phyloP scores from a whole-genome alignment of 345 rosid species.

The Euphorbia pulcherrima region DNA sequence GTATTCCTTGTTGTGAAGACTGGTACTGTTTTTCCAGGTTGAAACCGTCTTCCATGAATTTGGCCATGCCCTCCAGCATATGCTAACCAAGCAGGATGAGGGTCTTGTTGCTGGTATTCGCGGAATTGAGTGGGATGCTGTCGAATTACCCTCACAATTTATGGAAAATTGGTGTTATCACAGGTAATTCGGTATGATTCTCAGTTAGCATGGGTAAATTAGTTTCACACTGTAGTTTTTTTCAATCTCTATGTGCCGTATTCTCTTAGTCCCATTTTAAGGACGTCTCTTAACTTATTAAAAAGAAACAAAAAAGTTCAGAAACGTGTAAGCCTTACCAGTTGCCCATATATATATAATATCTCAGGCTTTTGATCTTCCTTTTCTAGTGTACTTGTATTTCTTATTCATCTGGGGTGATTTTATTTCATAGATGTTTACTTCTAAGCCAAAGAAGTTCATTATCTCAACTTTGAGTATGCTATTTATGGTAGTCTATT shows the following conservation, averaged over 20 bases:
- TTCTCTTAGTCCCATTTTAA: background rate
- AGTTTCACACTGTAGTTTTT: constrained; percentile 1
- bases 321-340: background rate
- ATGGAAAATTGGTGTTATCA: constrained; percentile 99
- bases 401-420: background rate
- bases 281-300: background rate
- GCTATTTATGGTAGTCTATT: background rate
- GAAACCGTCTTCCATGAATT: constrained; percentile 96
- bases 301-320: background rate
- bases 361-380: background rate
- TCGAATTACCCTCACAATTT: constrained; percentile 90
- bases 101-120: constrained; percentile 87
- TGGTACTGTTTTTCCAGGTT: constrained; percentile 48
- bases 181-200: constrained; percentile 40
- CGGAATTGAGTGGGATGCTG: constrained; percentile 93
- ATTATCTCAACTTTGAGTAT: background rate
- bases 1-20: background rate
- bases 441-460: background rate
- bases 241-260: background rate
- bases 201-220: background rate
- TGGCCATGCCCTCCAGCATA: constrained; percentile 95
- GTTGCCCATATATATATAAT: background rate
- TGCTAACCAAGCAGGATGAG: constrained; percentile 87
- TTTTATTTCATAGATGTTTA: background rate
- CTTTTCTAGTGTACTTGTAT: background rate